These are phyloP conservation scores for Tuber borchii DNA, from an alignment of 495 filamentous ascomycete species.

Conservation along the genomic window DNA sequence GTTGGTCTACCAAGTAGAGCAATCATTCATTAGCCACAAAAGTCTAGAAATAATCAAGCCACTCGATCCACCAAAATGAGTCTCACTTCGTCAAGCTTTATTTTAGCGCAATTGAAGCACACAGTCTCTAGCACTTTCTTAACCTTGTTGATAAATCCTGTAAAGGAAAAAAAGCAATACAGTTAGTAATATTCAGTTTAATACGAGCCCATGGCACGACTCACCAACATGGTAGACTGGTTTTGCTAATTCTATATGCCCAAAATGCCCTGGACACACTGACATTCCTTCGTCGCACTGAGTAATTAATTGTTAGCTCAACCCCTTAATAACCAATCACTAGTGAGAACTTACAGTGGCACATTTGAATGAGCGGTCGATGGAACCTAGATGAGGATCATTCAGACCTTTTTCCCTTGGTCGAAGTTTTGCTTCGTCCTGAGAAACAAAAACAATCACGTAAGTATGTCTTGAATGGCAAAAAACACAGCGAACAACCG, in stretches of 20 bases:
- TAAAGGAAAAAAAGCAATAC: constrained; percentile 29
- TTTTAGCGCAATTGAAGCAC: constrained; percentile 96
- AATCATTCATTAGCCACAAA: constrained; percentile 35
- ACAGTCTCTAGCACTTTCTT: constrained; percentile 97
- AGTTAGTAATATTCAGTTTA: constrained; percentile 29
- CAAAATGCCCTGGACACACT: constrained; percentile 94
- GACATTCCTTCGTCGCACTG: constrained; percentile 82
- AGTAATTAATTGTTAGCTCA: constrained; percentile 7
- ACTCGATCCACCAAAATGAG: constrained; percentile 49
- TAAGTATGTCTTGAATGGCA: constrained; percentile 19
- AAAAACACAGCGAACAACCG: constrained; percentile 21
- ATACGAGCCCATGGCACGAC: constrained; percentile 17
- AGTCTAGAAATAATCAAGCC: constrained; percentile 34
- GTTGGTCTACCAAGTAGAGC: constrained; percentile 58
- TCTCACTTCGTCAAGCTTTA: constrained; percentile 92
- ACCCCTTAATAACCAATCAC: background rate
- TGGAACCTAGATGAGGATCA: constrained; percentile 87
- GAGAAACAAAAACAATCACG: constrained; percentile 8
- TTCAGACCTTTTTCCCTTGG: constrained; percentile 86
- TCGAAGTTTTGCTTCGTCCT: constrained; percentile 80
- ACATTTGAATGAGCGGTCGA: constrained; percentile 89
- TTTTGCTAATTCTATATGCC: constrained; percentile 90
- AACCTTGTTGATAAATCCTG: constrained; percentile 90
- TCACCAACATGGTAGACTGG: constrained; percentile 85
- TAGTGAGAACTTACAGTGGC: constrained; percentile 52